Evolutionary conservation across 306 rosid genomes (phyloP).

Genomic region (Vigna mungo): DNA sequence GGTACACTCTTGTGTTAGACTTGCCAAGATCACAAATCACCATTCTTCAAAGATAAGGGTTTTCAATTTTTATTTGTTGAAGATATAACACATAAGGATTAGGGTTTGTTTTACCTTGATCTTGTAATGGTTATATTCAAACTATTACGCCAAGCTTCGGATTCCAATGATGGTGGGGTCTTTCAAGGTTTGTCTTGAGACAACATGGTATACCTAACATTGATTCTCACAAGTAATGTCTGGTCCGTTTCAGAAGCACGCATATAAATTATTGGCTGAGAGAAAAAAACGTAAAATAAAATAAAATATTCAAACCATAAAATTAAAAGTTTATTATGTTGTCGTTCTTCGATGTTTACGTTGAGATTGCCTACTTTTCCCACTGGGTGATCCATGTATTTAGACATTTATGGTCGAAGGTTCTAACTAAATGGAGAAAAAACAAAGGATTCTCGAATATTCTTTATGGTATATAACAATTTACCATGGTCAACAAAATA

Average conservation of each 20-base stretch:
- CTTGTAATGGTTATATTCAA: slow-evolving; percentile 26
- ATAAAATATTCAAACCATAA: slow-evolving; percentile 26
- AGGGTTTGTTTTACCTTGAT: background rate
- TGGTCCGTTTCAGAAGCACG: too few species aligned
- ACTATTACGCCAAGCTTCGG: background rate
- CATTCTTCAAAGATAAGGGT: background rate
- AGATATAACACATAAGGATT: background rate
- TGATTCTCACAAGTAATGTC: too few species aligned
- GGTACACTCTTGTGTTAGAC: slow-evolving; percentile 36
- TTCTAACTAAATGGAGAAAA: background rate
- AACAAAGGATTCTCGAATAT: background rate
- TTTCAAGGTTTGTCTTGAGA: too few species aligned
- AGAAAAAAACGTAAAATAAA: too few species aligned
- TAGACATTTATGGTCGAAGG: background rate
- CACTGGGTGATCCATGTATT: background rate
- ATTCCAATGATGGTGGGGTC: too few species aligned
- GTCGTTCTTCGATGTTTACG: background rate
- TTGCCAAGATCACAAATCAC: background rate
- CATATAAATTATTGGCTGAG: too few species aligned
- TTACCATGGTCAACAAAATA: too few species aligned
- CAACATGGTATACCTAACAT: too few species aligned
- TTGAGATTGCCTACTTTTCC: background rate
- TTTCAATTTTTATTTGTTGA: background rate
- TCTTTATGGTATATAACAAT: background rate
- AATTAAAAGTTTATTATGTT: background rate